phyloP scores from a whole-genome alignment of 2,329 filamentous ascomycete genomes.

The Beauveria varroae region DNA sequence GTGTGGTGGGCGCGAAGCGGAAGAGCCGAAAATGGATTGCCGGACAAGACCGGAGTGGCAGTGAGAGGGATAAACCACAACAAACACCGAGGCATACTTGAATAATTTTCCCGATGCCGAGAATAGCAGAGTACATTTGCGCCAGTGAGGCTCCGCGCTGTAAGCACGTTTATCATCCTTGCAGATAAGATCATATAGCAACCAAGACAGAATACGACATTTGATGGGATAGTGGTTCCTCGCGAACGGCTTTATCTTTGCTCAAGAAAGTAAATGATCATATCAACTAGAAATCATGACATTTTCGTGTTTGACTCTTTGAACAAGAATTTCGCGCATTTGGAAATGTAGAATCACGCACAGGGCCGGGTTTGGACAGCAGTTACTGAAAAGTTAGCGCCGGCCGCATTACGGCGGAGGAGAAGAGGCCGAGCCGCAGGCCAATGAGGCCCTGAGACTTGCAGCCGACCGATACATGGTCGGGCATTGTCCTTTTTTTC shows the following conservation, averaged over 20 bases:
- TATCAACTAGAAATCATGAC: too few species aligned
- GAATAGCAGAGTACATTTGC: neutral
- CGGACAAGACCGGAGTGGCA: neutral
- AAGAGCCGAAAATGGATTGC: constrained; percentile 9
- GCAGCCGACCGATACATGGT: neutral
- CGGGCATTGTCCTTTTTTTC: too few species aligned
- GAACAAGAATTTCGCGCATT: neutral
- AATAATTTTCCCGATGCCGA: too few species aligned
- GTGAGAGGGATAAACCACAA: neutral
- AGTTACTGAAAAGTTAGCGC: neutral
- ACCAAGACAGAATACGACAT: too few species aligned
- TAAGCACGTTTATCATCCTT: neutral
- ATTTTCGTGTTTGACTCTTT: too few species aligned
- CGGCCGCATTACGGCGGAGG: constrained; percentile 1
- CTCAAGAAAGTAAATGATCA: too few species aligned
- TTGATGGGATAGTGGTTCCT: too few species aligned
- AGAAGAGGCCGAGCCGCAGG: neutral
- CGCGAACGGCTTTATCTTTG: too few species aligned
- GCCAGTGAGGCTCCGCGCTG: neutral
- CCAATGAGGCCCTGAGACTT: neutral
- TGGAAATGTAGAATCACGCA: neutral
- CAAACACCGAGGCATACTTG: neutral
- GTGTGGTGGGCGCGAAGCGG: neutral
- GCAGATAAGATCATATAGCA: too few species aligned
- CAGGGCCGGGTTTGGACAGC: neutral